Percentiles rank a stretch among this genome's conserved stretches.
Evolutionary conservation across 306 rosid genomes (phyloP).

Genomic region (Rubus idaeus): DNA sequence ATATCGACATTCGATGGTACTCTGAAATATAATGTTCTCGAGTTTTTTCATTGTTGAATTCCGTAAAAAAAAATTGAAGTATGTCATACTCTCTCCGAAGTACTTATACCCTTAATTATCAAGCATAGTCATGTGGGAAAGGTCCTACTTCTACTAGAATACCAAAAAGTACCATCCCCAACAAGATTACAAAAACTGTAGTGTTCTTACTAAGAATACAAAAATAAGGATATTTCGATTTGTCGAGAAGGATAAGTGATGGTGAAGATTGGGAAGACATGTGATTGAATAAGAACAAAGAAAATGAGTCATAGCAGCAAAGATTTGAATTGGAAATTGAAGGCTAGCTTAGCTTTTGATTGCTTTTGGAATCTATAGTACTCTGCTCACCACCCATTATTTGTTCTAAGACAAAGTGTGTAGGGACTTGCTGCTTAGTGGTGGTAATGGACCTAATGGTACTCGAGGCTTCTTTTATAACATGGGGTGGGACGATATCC

Average conservation of each 20-base stretch:
- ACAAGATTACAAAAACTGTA: not conserved
- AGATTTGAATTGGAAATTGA: not conserved
- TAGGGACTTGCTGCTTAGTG: not conserved
- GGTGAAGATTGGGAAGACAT: constrained; percentile 12
- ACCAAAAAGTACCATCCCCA: not conserved
- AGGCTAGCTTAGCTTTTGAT: not conserved
- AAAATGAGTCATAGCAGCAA: constrained; percentile 29
- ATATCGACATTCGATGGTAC: too few species aligned
- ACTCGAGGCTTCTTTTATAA: not conserved
- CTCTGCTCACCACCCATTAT: constrained; percentile 16
- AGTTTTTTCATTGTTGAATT: too few species aligned
- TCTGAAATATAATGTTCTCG: too few species aligned
- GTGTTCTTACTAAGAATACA: not conserved
- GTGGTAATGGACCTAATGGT: too few species aligned
- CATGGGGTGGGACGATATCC: not conserved
- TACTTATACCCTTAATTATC: too few species aligned
- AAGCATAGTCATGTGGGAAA: not conserved
- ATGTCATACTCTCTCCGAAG: too few species aligned
- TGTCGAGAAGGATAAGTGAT: constrained; percentile 9
- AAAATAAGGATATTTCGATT: not conserved
- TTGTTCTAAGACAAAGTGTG: not conserved
- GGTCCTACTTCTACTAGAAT: not conserved
- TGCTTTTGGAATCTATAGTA: constrained; percentile 10
- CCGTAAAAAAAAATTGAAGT: too few species aligned
- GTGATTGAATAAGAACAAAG: constrained; percentile 27